These are phyloP conservation scores for Somion occarium DNA, from an alignment of 1,284 basidiomycete genomes.

Conservation along the genomic window DNA sequence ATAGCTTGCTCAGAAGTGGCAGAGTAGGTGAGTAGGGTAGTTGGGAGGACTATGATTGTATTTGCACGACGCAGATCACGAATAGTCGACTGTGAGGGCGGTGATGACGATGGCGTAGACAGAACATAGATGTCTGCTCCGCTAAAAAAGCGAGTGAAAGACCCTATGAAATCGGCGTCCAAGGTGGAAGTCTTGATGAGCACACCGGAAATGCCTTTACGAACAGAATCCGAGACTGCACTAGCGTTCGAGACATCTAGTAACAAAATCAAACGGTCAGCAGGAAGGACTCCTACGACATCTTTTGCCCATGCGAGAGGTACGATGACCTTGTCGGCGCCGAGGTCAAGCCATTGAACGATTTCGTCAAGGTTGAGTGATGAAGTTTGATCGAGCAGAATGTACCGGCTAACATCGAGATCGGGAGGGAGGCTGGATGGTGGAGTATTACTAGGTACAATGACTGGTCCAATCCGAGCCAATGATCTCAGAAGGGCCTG, in stretches of 20 bases:
- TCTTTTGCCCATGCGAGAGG: slow-evolving; percentile 62
- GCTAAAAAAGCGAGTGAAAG: slow-evolving; percentile 70
- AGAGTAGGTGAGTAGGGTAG: slow-evolving; percentile 63
- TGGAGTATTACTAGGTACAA: slow-evolving; percentile 45
- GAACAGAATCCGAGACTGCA: slow-evolving; percentile 69
- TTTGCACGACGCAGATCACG: slow-evolving; percentile 54
- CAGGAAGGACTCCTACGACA: slow-evolving; percentile 64
- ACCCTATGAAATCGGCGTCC: slow-evolving; percentile 67
- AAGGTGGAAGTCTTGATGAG: slow-evolving; percentile 67
- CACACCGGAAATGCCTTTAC: slow-evolving; percentile 71
- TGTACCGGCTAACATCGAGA: slow-evolving; percentile 33
- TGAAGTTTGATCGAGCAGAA: slow-evolving; percentile 54
- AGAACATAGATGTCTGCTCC: slow-evolving; percentile 61
- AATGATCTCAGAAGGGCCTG: slow-evolving; percentile 55
- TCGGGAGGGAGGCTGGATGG: slow-evolving; percentile 28
- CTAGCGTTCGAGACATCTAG: slow-evolving; percentile 69
- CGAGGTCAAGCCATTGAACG: slow-evolving; percentile 66
- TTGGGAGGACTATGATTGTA: slow-evolving; percentile 69
- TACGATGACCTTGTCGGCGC: slow-evolving; percentile 75
- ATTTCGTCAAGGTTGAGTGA: slow-evolving; percentile 52
- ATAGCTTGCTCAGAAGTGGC: slow-evolving; percentile 53
- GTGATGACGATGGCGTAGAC: slow-evolving; percentile 33
- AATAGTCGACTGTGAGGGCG: slow-evolving; percentile 51
- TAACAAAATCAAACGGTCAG: slow-evolving; percentile 69
- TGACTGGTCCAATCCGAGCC: slow-evolving; percentile 71